A percentile compares a stretch with the other conserved stretches of the same genome.
Evolutionary conservation across 495 filamentous ascomycete species (phyloP).

Genomic region (Cudoniella acicularis): DNA sequence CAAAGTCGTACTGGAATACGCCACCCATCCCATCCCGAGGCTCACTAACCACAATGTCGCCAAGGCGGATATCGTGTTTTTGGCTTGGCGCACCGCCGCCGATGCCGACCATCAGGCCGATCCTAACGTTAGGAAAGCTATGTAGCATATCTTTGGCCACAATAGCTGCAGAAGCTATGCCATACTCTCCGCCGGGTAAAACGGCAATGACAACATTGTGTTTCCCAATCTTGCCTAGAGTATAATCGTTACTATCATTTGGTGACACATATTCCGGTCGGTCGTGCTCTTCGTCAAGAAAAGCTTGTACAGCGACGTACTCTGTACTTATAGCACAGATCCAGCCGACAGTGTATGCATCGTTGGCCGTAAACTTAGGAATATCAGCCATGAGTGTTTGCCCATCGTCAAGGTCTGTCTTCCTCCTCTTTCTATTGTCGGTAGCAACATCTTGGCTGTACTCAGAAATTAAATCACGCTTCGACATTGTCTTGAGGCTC

Average conservation of each 20-base stretch:
- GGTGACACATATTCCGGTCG: no score
- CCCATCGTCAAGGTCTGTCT: no score
- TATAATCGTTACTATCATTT: conserved; percentile 34
- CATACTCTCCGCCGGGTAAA: conserved; percentile 23
- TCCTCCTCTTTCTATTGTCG: no score
- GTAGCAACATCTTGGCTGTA: no score
- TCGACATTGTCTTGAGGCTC: no score
- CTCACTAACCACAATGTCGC: conserved; percentile 6
- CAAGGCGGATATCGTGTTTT: conserved; percentile 1
- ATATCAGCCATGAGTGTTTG: no score
- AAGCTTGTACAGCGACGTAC: no score
- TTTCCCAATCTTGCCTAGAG: conserved; percentile 30
- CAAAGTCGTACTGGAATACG: conserved; percentile 14
- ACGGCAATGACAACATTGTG: conserved; percentile 33
- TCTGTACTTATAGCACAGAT: no score
- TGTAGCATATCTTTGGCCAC: conserved; percentile 27
- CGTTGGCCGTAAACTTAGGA: no score
- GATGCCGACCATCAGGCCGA: conserved; percentile 41
- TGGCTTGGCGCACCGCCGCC: conserved; percentile 1
- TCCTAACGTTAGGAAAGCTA: conserved; percentile 31
- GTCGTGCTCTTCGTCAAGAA: no score
- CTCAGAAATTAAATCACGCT: no score
- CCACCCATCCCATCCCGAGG: background rate
- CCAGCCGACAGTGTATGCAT: no score
- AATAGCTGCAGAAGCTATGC: conserved; percentile 21